phyloP scores from a whole-genome alignment of 768 basidiomycete species.

The Pulveroboletus sp. region DNA sequence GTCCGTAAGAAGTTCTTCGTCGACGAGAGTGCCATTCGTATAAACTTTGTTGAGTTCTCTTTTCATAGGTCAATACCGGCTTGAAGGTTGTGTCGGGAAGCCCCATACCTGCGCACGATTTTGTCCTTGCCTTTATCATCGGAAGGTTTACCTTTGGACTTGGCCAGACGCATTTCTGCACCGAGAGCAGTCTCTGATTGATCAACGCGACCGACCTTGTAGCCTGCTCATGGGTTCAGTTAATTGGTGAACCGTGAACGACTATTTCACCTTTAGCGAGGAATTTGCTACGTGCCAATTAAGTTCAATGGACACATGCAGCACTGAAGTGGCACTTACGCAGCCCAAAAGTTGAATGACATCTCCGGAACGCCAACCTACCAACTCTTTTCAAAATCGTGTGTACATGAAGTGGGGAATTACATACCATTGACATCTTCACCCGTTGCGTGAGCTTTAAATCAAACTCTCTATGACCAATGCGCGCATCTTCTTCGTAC shows the following conservation, averaged over 20 bases:
- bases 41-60: slow-evolving; percentile 94
- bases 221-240: slow-evolving; percentile 42
- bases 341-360: slow-evolving; percentile 90
- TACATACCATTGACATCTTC: slow-evolving; percentile 94
- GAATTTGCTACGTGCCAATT: slow-evolving; percentile 55
- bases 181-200: slow-evolving; percentile 97
- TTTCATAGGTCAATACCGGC: slow-evolving; percentile 7
- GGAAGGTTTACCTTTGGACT: slow-evolving; percentile 43
- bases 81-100: not conserved
- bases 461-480: slow-evolving; percentile 94
- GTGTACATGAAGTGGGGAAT: too few species aligned
- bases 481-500: slow-evolving; percentile 94
- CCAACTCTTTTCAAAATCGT: too few species aligned
- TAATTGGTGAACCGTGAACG: not conserved
- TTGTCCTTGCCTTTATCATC: slow-evolving; percentile 66
- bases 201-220: slow-evolving; percentile 95
- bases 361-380: slow-evolving; percentile 95
- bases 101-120: slow-evolving; percentile 73
- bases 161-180: slow-evolving; percentile 90
- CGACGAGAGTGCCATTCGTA: slow-evolving; percentile 94
- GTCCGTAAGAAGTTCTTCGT: slow-evolving; percentile 80
- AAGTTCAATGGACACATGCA: slow-evolving; percentile 4
- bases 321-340: slow-evolving; percentile 44
- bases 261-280: slow-evolving; percentile 50
- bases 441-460: slow-evolving; percentile 88